phyloP scores from a whole-genome alignment of 1,139 yeast species.

The Pichia sp. region DNA sequence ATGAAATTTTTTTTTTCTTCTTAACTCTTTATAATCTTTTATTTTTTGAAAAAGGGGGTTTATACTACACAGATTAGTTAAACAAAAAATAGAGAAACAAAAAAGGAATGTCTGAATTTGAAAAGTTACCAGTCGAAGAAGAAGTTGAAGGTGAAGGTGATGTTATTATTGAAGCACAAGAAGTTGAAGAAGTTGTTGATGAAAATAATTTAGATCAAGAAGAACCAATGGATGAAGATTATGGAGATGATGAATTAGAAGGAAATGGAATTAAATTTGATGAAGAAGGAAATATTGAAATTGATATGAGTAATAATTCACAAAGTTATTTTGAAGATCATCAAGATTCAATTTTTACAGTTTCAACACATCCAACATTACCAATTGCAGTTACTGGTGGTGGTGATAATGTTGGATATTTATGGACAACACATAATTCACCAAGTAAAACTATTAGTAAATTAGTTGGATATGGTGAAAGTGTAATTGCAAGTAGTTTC shows the following conservation, averaged over 20 bases:
- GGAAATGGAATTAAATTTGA: slow-evolving; percentile 31
- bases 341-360: slow-evolving; percentile 72
- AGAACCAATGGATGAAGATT: slow-evolving; percentile 34
- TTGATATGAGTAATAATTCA: slow-evolving; percentile 85
- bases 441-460: slow-evolving; percentile 78
- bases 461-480: slow-evolving; percentile 75
- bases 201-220: slow-evolving; percentile 25
- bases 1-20: no score
- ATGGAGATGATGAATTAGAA: slow-evolving; percentile 33
- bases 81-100: neutral
- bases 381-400: slow-evolving; percentile 72
- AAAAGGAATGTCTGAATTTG: slow-evolving; percentile 3
- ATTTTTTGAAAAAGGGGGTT: no score
- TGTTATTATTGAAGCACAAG: slow-evolving; percentile 50
- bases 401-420: slow-evolving; percentile 77
- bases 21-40: no score
- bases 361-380: slow-evolving; percentile 72
- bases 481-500: slow-evolving; percentile 80
- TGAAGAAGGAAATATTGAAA: slow-evolving; percentile 39
- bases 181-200: slow-evolving; percentile 56
- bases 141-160: slow-evolving; percentile 33
- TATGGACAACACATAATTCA: slow-evolving; percentile 87
- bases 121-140: slow-evolving; percentile 8
- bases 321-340: slow-evolving; percentile 85
- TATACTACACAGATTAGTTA: neutral